phyloP scores from a whole-genome alignment of 2,329 filamentous ascomycete species.

The Botrytis aclada region DNA sequence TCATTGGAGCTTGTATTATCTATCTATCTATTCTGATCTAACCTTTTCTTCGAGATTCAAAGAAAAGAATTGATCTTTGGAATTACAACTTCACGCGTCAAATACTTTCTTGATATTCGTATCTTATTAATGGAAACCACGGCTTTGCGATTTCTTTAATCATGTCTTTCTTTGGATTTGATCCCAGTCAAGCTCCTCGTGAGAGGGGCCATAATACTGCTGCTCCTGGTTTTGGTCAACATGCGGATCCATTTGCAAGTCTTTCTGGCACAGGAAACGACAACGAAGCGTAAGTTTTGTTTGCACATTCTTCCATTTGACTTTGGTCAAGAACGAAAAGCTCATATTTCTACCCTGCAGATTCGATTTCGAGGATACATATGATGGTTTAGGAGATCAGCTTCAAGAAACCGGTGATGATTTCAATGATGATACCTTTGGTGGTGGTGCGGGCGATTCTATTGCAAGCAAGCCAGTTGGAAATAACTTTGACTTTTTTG shows the following conservation, averaged over 20 bases:
- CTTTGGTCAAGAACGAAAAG: not conserved
- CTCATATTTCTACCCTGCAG: conserved; percentile 39
- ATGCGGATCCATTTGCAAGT: conserved; percentile 82
- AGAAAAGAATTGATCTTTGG: not conserved
- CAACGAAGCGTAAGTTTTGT: conserved; percentile 41
- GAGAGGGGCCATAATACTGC: conserved; percentile 62
- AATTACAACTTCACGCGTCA: not conserved
- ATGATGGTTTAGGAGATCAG: conserved; percentile 88
- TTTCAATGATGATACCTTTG: conserved; percentile 97
- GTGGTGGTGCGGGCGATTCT: conserved; percentile 46
- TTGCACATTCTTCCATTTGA: not conserved
- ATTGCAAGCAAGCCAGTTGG: conserved; percentile 57
- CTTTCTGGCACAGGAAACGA: conserved; percentile 65
- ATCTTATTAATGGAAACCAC: conserved; percentile 9
- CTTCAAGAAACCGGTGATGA: conserved; percentile 90
- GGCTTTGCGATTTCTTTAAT: conserved; percentile 12
- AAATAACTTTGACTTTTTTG: conserved; percentile 97
- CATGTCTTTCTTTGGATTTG: conserved; percentile 94
- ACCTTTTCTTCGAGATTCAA: not conserved
- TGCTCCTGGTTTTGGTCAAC: conserved; percentile 77
- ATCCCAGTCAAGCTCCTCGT: conserved; percentile 59
- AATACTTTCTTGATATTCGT: not conserved
- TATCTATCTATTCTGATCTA: conserved; percentile 1
- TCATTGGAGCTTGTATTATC: not conserved
- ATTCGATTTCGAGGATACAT: conserved; percentile 93